Base-by-base conservation (phyloP, 2,329 filamentous ascomycete genomes). In the Cladophialophora exuberans region DNA sequence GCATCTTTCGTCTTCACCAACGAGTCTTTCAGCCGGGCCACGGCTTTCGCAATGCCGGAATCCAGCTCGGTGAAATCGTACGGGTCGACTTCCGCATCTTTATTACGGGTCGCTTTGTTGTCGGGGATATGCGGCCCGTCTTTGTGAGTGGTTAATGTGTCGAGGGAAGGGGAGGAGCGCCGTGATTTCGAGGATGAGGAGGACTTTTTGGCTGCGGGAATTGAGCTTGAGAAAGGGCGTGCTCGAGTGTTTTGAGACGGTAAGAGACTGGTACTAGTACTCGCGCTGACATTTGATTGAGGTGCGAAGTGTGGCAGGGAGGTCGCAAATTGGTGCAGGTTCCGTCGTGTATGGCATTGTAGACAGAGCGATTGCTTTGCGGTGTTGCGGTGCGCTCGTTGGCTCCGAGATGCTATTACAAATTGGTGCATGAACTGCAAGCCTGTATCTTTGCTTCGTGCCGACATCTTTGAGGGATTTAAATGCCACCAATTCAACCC, bases 1-100 rank as follows among this genome's bases (percentile, higher is more conserved):
- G 84, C 83, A 0, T 81, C 77, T 3, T 84, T 76, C 10, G 88
- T 72, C 66, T 85, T 85, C 1, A 80, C 77, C 1, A 89, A 71
- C 7, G 86, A 83, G 62, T 81, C 79, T 59, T 82, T 83, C 20
- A 89, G 73, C 46, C 76, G 77, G 52, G 81, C 76, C 9, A 84
- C 71, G 0, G 79, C 76, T 51, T 76, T 76, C 10, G 77, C 71
- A 50, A 88, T 83, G 7, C 80, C 77, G 0, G 73, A 65, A 59
- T 86, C 76, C 2, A 89, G 73, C 7, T 72, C 69, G 4, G 80
- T 76, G 62, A 88, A 81, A 69, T 88, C 83, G 65, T 78, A 82
- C 1, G 84, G 81, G 65, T 88, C 82, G 52, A 64, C 25, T 18
- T 77, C 67, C 7, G 64, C 67, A 11, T 60, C 55, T 15, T 67